phyloP scores from a whole-genome alignment of 371 early-diverging fungal genomes.

The Phascolomyces articulosus region DNA sequence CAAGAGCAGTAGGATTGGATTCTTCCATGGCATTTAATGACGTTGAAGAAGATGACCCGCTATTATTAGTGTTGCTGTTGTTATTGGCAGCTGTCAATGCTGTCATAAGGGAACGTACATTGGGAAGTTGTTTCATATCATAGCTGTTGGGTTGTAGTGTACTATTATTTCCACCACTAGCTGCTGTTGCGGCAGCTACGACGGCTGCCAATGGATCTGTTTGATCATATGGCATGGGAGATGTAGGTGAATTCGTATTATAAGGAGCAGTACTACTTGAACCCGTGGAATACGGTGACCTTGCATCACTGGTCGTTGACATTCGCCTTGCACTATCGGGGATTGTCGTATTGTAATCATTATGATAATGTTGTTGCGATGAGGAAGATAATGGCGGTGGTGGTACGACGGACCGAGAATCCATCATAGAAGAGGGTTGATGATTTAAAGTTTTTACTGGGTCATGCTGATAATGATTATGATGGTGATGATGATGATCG shows the following conservation, averaged over 20 bases:
- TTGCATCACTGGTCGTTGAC: not conserved
- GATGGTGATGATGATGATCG: conserved; percentile 3
- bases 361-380: not conserved
- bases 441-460: not conserved
- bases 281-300: not conserved
- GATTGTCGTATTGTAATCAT: not conserved
- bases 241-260: not conserved
- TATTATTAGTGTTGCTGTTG: not conserved
- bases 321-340: not conserved
- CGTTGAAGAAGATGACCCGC: too few species aligned
- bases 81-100: conserved; percentile 5
- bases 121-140: conserved; percentile 8
- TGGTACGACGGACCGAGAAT: not conserved
- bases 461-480: not conserved
- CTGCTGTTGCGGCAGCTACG: not conserved
- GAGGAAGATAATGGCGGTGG: too few species aligned
- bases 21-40: not conserved
- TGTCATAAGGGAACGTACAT: not conserved
- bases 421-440: not conserved
- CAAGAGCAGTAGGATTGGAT: conserved; percentile 6
- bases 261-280: conserved; percentile 2
- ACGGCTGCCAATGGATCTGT: not conserved
- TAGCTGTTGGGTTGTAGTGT: not conserved
- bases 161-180: not conserved
- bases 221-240: not conserved